Conservation (phyloP, 129 eudicot species). For the Chrysanthemum lavandulifolium region DNA sequence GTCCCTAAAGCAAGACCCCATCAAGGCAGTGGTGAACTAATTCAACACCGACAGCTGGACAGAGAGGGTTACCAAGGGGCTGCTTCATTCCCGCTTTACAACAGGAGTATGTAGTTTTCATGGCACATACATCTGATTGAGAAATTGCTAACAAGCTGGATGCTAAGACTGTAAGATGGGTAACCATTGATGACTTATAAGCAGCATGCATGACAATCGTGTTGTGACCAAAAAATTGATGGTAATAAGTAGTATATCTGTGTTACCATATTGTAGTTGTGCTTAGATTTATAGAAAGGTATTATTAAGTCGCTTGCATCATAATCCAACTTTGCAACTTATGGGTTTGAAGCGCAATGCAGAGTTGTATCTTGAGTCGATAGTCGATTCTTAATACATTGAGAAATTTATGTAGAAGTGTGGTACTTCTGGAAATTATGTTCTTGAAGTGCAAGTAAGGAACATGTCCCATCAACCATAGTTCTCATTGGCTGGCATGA, state of each 20-base stretch:
- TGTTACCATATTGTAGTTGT: slow-evolving; percentile 21
- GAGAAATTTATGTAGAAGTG: background rate
- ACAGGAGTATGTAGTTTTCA: slow-evolving; percentile 38
- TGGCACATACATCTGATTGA: background rate
- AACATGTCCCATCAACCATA: background rate
- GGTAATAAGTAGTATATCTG: slow-evolving; percentile 7
- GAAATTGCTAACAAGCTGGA: background rate
- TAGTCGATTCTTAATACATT: background rate
- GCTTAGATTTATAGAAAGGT: slow-evolving; percentile 13
- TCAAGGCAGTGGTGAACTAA: slow-evolving; percentile 57
- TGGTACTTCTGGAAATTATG: background rate
- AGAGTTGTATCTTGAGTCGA: slow-evolving; percentile 2
- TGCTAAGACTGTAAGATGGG: background rate
- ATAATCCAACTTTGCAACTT: background rate
- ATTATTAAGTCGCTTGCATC: background rate
- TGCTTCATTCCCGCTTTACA: slow-evolving; percentile 37
- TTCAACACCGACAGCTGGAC: slow-evolving; percentile 34
- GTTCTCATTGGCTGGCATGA: slow-evolving; percentile 43
- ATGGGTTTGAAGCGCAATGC: background rate
- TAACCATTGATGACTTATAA: background rate
- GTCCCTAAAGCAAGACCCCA: slow-evolving; percentile 36
- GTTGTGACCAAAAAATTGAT: slow-evolving; percentile 3
- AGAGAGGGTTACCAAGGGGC: slow-evolving; percentile 38
- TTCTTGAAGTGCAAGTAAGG: slow-evolving; percentile 3
- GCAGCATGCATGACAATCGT: background rate